phyloP scores from a whole-genome alignment of 352 stramenopile genomes.

The Globisporangium lucens region DNA sequence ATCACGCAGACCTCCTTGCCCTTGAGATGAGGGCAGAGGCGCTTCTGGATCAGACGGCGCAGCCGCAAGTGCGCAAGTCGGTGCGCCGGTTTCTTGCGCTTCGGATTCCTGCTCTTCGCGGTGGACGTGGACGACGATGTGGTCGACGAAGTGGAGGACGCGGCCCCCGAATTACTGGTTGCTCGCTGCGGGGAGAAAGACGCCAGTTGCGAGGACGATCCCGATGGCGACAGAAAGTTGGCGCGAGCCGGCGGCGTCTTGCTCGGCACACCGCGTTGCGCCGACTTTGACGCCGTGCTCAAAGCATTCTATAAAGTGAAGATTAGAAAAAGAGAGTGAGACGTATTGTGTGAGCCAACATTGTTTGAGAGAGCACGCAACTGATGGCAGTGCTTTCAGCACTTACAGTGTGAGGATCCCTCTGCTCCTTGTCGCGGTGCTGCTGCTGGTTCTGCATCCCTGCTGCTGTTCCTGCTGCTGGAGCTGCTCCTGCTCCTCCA shows the following conservation, averaged over 20 bases:
- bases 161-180: constrained; percentile 14
- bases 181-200: constrained; percentile 10
- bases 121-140: constrained; percentile 19
- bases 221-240: constrained; percentile 10
- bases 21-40: constrained; percentile 64
- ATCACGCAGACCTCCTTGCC: constrained; percentile 56
- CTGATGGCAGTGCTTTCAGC: too few species aligned
- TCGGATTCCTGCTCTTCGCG: constrained; percentile 18
- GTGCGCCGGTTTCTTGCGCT: constrained; percentile 28
- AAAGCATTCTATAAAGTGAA: neutral
- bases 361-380: neutral
- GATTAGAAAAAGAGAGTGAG: neutral
- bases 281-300: constrained; percentile 10
- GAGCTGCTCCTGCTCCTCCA: neutral
- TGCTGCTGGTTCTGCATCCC: neutral
- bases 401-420: constrained; percentile 4
- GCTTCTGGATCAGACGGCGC: constrained; percentile 66
- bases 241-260: neutral
- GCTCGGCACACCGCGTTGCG: neutral
- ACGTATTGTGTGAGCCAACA: neutral
- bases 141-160: constrained; percentile 21
- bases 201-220: constrained; percentile 17
- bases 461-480: neutral
- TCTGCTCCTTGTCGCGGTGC: neutral
- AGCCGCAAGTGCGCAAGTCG: constrained; percentile 48